Conservation (phyloP, 2,329 filamentous ascomycete species). For the Exophiala phaeomuriformis region DNA sequence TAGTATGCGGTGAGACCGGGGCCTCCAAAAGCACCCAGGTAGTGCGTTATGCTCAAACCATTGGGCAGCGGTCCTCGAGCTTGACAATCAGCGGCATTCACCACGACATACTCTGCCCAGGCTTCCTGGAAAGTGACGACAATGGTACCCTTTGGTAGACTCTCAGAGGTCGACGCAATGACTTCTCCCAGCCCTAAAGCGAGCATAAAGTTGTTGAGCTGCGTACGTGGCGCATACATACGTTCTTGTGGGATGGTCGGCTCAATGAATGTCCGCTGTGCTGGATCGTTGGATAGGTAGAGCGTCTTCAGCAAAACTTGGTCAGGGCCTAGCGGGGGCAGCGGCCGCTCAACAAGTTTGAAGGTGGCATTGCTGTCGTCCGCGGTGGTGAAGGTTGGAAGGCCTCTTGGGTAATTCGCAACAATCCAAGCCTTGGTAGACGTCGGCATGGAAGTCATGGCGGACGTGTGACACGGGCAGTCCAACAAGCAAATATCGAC, state of each 20-base stretch:
- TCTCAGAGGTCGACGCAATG: constrained; percentile 32
- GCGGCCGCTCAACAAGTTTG: constrained; percentile 14
- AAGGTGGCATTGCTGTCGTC: constrained; percentile 14
- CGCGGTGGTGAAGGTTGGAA: constrained; percentile 12
- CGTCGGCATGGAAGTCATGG: constrained; percentile 15
- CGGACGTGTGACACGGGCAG: background rate
- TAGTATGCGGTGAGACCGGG: constrained; percentile 66
- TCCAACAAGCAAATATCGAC: no score
- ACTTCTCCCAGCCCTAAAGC: constrained; percentile 35
- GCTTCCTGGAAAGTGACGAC: constrained; percentile 30
- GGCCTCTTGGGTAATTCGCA: constrained; percentile 14
- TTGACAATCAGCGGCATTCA: constrained; percentile 30
- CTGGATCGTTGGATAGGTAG: constrained; percentile 49
- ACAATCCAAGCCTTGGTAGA: constrained; percentile 21
- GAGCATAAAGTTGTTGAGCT: constrained; percentile 36
- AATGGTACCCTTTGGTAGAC: constrained; percentile 32
- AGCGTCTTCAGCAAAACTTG: constrained; percentile 43
- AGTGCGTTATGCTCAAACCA: constrained; percentile 33
- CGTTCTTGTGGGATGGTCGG: constrained; percentile 30
- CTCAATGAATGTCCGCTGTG: constrained; percentile 47
- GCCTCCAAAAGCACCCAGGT: constrained; percentile 32
- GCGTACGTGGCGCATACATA: constrained; percentile 43
- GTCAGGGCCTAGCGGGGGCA: constrained; percentile 29
- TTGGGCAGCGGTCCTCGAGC: constrained; percentile 13
- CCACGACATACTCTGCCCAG: constrained; percentile 40